These are phyloP conservation scores for Allomyces macrogynus DNA, from an alignment of 192 early-diverging fungal genomes.

Conservation along the genomic window DNA sequence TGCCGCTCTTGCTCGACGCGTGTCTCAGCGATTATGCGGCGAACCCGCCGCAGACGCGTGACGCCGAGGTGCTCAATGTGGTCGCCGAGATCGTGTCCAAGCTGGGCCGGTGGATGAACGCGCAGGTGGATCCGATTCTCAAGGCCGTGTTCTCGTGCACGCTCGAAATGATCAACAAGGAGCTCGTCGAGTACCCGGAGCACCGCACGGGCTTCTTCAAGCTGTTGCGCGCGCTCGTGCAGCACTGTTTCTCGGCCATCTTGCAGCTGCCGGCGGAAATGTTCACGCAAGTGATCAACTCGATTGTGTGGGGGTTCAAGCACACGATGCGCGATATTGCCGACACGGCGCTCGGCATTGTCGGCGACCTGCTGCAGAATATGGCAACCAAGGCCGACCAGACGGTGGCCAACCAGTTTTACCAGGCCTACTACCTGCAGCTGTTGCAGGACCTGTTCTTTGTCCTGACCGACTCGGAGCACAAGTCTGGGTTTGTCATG, in stretches of 20 bases:
- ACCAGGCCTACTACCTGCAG: conserved; percentile 75
- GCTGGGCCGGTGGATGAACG: conserved; percentile 55
- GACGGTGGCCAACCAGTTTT: conserved; percentile 61
- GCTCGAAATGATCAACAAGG: conserved; percentile 98
- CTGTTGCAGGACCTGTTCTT: conserved; percentile 91
- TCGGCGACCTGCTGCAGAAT: conserved; percentile 71
- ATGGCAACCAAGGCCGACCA: conserved; percentile 48
- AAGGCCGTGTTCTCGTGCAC: conserved; percentile 92
- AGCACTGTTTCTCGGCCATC: conserved; percentile 81
- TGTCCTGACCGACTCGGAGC: conserved; percentile 87
- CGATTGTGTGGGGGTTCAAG: conserved; percentile 95
- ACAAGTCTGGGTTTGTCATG: conserved; percentile 90
- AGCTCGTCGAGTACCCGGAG: conserved; percentile 94
- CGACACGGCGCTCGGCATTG: conserved; percentile 71
- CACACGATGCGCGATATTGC: conserved; percentile 97
- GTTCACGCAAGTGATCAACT: conserved; percentile 85
- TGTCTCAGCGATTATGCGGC: conserved; percentile 73
- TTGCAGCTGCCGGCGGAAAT: conserved; percentile 59
- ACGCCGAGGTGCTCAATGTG: conserved; percentile 85
- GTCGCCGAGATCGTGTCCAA: conserved; percentile 69
- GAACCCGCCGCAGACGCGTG: conserved; percentile 71
- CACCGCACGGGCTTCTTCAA: conserved; percentile 89
- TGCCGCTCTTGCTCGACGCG: conserved; percentile 76
- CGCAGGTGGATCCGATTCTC: conserved; percentile 66
- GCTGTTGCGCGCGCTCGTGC: conserved; percentile 75